Evolutionary conservation across 768 basidiomycete species (phyloP), one percentile per base, ranked within the genome.

Genomic region (Serendipita indica): DNA sequence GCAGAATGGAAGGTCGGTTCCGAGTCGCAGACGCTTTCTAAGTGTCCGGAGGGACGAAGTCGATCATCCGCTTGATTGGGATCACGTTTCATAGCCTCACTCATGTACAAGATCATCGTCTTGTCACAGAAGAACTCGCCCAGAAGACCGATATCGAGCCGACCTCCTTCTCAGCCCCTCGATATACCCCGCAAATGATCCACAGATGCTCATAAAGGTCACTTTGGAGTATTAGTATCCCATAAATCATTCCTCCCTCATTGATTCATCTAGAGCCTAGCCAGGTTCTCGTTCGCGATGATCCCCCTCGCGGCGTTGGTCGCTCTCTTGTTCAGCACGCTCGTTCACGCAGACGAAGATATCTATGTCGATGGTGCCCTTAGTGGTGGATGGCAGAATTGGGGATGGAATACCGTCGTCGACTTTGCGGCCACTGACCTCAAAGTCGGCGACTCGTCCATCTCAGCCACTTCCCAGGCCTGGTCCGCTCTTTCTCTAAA

Each of bases 331-430:
- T 28, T 34, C 30, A 10, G 39, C 16, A 30, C 61, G n/a, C 22
- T 27, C 28, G 57, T 57, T 32, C 33, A 46, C 16, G 70, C 70
- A 14, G 75, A 77, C 67, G 63, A 74, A 35, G 58, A 64, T 43
- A 68, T 77, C 58, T 78, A 77, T 62, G 69, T 69, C 12, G 75
- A 77, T 64, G 64, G 63, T 45, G 66, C 67, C 22, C 72, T 78
- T 37, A 69, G 72, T n/a, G 61, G 69, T 25, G 74, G 73, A n/a
- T 77, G 76, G 76, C 71, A 78, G 59, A 69, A 78, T 66, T 78
- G 77, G 77, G 74, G 73, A 61, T 78, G 77, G 77, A 68, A 72
- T 60, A 72, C 69, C 35, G 68, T 64, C 33, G 67, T 76, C 52
- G 63, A 74, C 65, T 76, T 69, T 58, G 73, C 68, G n/a, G 74